A percentile compares a stretch with the other conserved stretches of the same genome.
Evolutionary conservation across 2,329 filamentous ascomycete species (phyloP).

Genomic region (Xylaria digitata): DNA sequence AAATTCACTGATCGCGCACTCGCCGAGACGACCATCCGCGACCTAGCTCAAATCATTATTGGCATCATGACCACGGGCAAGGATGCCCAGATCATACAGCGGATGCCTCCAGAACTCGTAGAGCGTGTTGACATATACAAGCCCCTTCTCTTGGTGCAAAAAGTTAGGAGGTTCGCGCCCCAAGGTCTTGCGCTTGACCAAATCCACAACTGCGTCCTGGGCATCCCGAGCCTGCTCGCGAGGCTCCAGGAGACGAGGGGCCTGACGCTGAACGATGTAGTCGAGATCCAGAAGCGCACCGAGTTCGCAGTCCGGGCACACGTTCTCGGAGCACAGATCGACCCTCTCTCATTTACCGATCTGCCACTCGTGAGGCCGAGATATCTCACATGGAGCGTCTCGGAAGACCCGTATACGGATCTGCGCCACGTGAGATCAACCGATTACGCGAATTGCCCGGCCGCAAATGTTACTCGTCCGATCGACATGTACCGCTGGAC

Average conservation of each 20-base stretch:
- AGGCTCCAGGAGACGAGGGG: too few relatives aligned
- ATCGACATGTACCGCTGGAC: conserved; percentile 34
- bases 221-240: background rate
- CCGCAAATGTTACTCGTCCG: background rate
- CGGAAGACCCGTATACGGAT: background rate
- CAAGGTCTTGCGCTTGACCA: background rate
- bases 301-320: background rate
- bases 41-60: too few relatives aligned
- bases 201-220: background rate
- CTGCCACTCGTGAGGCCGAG: background rate
- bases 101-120: too few relatives aligned
- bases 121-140: too few relatives aligned
- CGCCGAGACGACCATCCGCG: too few relatives aligned
- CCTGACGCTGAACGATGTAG: background rate
- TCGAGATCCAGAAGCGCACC: conserved; percentile 11
- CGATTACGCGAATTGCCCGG: background rate
- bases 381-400: conserved; percentile 4
- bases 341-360: background rate
- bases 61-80: too few relatives aligned
- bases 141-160: too few relatives aligned
- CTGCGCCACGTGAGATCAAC: background rate
- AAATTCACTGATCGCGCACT: too few relatives aligned
- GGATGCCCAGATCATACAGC: too few relatives aligned
- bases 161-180: too few relatives aligned
- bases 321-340: background rate